A percentile compares a stretch with the other conserved stretches of the same genome.
These are phyloP conservation scores for Eleusine coracana DNA, from an alignment of 176 grass and related monocot genomes.

Conservation along the genomic window DNA sequence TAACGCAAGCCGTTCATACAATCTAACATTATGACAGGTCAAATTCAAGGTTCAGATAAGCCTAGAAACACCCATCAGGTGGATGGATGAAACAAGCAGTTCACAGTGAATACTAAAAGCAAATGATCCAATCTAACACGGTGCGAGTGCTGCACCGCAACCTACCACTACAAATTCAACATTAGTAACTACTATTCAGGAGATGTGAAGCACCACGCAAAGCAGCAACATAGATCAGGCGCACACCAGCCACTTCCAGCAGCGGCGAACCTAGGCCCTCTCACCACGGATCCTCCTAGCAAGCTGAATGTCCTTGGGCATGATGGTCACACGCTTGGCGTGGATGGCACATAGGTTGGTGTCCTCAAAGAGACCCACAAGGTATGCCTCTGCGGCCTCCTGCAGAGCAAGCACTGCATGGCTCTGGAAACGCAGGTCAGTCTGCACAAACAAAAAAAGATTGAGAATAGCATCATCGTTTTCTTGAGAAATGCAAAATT, in stretches of 20 bases:
- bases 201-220: slow-evolving; percentile 6
- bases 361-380: slow-evolving; percentile 73
- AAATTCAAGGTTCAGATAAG: slow-evolving; percentile 36
- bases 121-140: not conserved
- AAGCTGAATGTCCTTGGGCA: slow-evolving; percentile 81
- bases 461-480: not conserved
- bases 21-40: not conserved
- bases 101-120: slow-evolving; percentile 4
- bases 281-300: slow-evolving; percentile 71
- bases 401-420: slow-evolving; percentile 65
- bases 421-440: slow-evolving; percentile 74
- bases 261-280: slow-evolving; percentile 46
- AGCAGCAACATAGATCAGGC: not conserved
- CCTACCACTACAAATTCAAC: not conserved
- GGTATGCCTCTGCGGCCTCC: slow-evolving; percentile 66
- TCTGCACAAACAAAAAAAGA: slow-evolving; percentile 43
- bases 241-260: not conserved
- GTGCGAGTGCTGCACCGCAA: not conserved
- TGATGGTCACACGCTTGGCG: slow-evolving; percentile 72
- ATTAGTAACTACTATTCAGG: not conserved
- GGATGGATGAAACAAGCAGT: slow-evolving; percentile 10
- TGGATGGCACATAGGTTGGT: slow-evolving; percentile 73
- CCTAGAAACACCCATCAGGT: not conserved
- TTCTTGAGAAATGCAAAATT: not conserved
- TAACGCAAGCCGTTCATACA: not conserved